phyloP scores from a whole-genome alignment of 2,329 filamentous ascomycete genomes.

The Penicillium sp. region DNA sequence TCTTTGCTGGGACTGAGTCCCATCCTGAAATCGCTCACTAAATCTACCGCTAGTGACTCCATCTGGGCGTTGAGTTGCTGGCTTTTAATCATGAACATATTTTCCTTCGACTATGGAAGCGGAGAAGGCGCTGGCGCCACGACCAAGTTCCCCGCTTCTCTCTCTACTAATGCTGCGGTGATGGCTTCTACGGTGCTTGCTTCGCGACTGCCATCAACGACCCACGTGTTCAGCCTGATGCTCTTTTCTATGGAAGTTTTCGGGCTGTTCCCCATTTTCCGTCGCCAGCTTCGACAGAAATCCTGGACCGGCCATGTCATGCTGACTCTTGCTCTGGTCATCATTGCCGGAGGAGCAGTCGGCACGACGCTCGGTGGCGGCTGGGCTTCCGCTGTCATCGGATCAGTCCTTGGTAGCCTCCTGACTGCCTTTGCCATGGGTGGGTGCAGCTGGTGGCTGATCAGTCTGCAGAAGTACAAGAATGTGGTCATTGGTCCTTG shows the following conservation, averaged over 20 bases:
- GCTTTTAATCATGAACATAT: constrained; percentile 92
- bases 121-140: constrained; percentile 45
- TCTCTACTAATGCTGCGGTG: constrained; percentile 92
- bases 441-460: constrained; percentile 96
- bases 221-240: constrained; percentile 91
- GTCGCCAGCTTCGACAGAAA: constrained; percentile 80
- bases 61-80: constrained; percentile 98
- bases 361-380: constrained; percentile 62
- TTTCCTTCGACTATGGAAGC: constrained; percentile 95
- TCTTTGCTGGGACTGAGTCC: constrained; percentile 89
- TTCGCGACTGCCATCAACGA: constrained; percentile 82
- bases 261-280: constrained; percentile 94
- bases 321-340: constrained; percentile 74
- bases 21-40: constrained; percentile 94
- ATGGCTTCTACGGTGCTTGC: constrained; percentile 96
- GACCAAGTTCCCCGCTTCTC: constrained; percentile 59
- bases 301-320: constrained; percentile 79
- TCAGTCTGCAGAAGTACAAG: constrained; percentile 96
- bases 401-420: constrained; percentile 74
- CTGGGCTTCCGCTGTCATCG: constrained; percentile 62
- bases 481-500: constrained; percentile 98
- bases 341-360: constrained; percentile 77
- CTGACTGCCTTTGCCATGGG: constrained; percentile 80
- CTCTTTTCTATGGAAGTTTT: constrained; percentile 98
- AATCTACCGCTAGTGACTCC: constrained; percentile 86